A percentile compares a stretch with the other conserved stretches of the same genome.
Evolutionary conservation across 2,329 filamentous ascomycete species (phyloP).

Genomic region (Sporothrix pseudoabietina): DNA sequence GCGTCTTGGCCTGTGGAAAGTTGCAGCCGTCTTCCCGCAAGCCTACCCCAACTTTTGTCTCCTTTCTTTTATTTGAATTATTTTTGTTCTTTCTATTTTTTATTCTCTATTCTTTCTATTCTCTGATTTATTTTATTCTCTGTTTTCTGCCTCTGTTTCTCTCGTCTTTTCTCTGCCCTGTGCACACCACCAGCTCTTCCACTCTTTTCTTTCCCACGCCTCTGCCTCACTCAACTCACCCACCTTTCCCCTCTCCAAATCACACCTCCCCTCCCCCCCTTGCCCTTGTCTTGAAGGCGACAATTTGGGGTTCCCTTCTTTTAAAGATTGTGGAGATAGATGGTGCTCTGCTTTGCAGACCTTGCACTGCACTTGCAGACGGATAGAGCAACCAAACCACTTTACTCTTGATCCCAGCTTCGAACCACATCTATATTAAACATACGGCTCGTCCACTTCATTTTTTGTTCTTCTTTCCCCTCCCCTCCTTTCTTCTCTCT

Average conservation of each 20-base stretch:
- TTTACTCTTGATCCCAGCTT: neutral
- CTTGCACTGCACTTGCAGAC: neutral
- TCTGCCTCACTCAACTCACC: neutral
- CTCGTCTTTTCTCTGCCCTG: neutral
- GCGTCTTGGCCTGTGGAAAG: slow-evolving; percentile 19
- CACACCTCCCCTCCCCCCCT: neutral
- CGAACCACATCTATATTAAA: slow-evolving; percentile 26
- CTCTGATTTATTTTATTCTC: neutral
- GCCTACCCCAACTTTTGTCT: neutral
- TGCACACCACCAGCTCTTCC: neutral
- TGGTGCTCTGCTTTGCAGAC: slow-evolving; percentile 5
- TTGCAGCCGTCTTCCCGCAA: slow-evolving; percentile 26
- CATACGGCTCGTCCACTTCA: slow-evolving; percentile 19
- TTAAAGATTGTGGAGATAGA: slow-evolving; percentile 17
- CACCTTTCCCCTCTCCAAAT: neutral
- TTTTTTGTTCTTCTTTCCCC: neutral
- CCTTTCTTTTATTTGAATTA: no score
- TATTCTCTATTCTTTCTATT: neutral
- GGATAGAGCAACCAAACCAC: neutral
- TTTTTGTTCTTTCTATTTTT: neutral
- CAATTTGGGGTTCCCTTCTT: slow-evolving; percentile 22
- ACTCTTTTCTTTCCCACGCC: neutral
- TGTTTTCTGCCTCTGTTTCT: neutral
- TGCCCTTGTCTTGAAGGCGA: slow-evolving; percentile 11
- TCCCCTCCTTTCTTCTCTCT: neutral